Evolutionary conservation across 202 grass and related monocot species (phyloP), one percentile per base, ranked within the genome.

Genomic region (Eragrostis tef): DNA sequence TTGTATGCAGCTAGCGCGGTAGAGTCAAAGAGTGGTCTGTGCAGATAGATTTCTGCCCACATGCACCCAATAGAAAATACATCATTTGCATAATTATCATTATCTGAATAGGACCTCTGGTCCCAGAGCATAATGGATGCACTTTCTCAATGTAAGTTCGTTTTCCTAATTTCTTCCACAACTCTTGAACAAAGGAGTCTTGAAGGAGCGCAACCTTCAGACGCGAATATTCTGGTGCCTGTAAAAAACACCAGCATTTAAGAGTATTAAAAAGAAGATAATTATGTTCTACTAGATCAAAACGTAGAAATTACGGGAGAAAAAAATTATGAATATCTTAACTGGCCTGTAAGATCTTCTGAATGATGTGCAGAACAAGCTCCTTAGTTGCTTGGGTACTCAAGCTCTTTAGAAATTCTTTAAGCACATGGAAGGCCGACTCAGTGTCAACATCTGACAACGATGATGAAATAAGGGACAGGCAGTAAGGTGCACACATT

Each of bases 261-360:
- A 64, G 60, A 79, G 51, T 19, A 62, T 86, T 84, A 86, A 79
- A 81, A 71, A 22, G 58, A 84, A 74, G 44, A 79, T 50, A 61
- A 11, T 68, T 71, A 72, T 74, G 34, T 59, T 70, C 42, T 42
- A 86, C 31, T 41, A 74, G 19, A 52, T 43, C 50, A 83, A 80
- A 47, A 82, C 17, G 46, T 81, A 20, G 9, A 83, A 72, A 67
- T 51, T 2, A 79, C 26, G 59, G 81, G 78, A 69, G 31, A 84
- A 68, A 77, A 71, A 65, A 63, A 31, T 80, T 49, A 62, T 36
- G 60, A 81, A 85, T 74, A 74, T 83, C 84, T 90, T 77, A 90
- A 98, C 94, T 83, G 83, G 92, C 94, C 94, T 98, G 94, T 89
- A 98, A 87, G 84, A 98, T 94, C 73, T 93, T 98, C 81, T 98